These are phyloP conservation scores for Trichoderma parareesei DNA, from an alignment of 495 filamentous ascomycete genomes.

Conservation along the genomic window DNA sequence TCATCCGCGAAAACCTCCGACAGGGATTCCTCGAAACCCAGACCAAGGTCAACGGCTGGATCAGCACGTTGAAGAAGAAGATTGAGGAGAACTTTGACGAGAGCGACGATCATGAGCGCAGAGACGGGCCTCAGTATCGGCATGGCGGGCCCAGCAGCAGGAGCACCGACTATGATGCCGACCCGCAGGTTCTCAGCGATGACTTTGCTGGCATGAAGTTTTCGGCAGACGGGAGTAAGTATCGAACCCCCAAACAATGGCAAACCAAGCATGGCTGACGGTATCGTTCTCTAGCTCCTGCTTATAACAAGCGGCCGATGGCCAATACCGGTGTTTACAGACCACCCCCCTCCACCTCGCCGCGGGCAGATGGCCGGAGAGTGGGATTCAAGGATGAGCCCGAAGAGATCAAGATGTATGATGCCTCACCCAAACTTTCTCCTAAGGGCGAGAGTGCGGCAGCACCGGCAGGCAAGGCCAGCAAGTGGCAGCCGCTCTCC, in stretches of 20 bases:
- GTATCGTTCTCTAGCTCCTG: constrained; percentile 16
- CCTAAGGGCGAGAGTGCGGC: constrained; percentile 28
- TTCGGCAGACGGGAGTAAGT: constrained; percentile 64
- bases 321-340: constrained; percentile 74
- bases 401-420: constrained; percentile 77
- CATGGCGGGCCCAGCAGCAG: constrained; percentile 45
- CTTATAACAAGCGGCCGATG: constrained; percentile 47
- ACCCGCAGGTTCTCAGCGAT: constrained; percentile 80
- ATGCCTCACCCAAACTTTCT: constrained; percentile 46
- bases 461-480: constrained; percentile 49
- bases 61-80: constrained; percentile 79
- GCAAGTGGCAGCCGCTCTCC: constrained; percentile 95
- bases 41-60: constrained; percentile 85
- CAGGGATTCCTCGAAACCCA: constrained; percentile 96
- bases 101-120: neutral
- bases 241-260: neutral
- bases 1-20: constrained; percentile 85
- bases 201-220: constrained; percentile 88
- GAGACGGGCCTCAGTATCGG: constrained; percentile 17
- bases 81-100: constrained; percentile 75
- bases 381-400: constrained; percentile 69
- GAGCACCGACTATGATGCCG: constrained; percentile 86
- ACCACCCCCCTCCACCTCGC: constrained; percentile 50
- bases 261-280: constrained; percentile 14
- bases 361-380: constrained; percentile 50